Evolutionary conservation across 805 yeast genomes (phyloP), one percentile per base, ranked within the genome.

Genomic region (Yarrowia sp.): DNA sequence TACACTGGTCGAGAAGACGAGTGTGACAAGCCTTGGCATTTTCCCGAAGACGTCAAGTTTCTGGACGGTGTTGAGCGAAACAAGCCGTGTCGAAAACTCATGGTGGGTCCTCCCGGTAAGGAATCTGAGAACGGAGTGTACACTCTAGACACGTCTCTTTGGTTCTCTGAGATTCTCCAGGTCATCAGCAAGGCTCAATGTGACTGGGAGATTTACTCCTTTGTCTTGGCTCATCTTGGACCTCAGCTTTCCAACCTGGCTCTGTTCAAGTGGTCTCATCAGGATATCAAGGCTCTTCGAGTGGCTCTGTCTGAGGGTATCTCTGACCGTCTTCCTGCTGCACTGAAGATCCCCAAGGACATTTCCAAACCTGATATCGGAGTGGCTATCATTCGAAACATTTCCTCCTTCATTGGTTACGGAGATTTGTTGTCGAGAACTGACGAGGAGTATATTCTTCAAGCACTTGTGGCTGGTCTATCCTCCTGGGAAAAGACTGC

Each of bases 401-500:
- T 90, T 68, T 86, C 92, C 0, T 82, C 89, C 0, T 77, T 89
- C 50, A 76, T 88, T 9, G 74, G 73, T 2, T 74, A 73, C 50
- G 69, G 87, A 70, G 86, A 85, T 71, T 78, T 79, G 22, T 83
- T 87, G 69, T 75, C 84, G 8, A 85, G 84, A 70, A 77, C 76
- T n/a, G 89, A 87, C 67, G 86, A 87, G 71, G 92, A 89, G 74
- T 84, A 82, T 67, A 79, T 89, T 32, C 82, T 89, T 19, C 82
- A 82, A 67, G 82, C 91, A 0, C 80, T 88, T 41, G 80, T 88
- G 9, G 79, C 82, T 58, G 90, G 90, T 22, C 69, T 73, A 15
- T 69, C 87, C 0, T 87, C 92, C 0, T 89, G 93, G 91, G 92
- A 91, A 70, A 86, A 85, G 70, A 87, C 96, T 0, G 90, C 92